These are phyloP conservation scores for Podospora pseudocomata DNA, from an alignment of 495 filamentous ascomycete genomes.

Conservation along the genomic window DNA sequence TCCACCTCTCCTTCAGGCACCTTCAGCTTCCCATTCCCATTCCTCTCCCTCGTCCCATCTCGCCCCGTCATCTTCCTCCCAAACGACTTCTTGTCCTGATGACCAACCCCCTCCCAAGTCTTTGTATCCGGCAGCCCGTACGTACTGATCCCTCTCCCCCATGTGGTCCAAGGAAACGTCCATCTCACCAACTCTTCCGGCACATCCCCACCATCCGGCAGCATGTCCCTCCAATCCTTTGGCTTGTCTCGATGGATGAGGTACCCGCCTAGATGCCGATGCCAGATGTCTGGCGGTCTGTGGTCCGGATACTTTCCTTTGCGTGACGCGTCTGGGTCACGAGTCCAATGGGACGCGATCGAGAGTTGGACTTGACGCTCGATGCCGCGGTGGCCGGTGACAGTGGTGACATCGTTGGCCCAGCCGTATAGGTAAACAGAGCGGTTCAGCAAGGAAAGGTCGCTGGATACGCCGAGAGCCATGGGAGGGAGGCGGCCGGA, in stretches of 20 bases:
- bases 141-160: constrained; percentile 33
- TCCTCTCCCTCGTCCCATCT: neutral
- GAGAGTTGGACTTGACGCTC: constrained; percentile 30
- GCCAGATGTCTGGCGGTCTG: constrained; percentile 30
- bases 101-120: constrained; percentile 35
- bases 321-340: neutral
- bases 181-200: constrained; percentile 27
- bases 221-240: constrained; percentile 28
- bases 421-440: constrained; percentile 34
- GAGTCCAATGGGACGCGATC: constrained; percentile 27
- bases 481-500: constrained; percentile 26
- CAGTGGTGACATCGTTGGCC: constrained; percentile 26
- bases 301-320: constrained; percentile 11
- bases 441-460: constrained; percentile 31
- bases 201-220: constrained; percentile 17
- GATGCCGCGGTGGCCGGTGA: constrained; percentile 34
- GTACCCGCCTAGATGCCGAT: constrained; percentile 31
- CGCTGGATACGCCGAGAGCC: constrained; percentile 24
- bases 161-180: constrained; percentile 35
- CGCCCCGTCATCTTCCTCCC: constrained; percentile 22
- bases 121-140: constrained; percentile 35
- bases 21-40: constrained; percentile 6
- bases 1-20: neutral
- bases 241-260: constrained; percentile 36
- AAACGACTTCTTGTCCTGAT: constrained; percentile 28